Evolutionary conservation across 805 yeast genomes (phyloP).

Genomic region (Myxozyma geophila): DNA sequence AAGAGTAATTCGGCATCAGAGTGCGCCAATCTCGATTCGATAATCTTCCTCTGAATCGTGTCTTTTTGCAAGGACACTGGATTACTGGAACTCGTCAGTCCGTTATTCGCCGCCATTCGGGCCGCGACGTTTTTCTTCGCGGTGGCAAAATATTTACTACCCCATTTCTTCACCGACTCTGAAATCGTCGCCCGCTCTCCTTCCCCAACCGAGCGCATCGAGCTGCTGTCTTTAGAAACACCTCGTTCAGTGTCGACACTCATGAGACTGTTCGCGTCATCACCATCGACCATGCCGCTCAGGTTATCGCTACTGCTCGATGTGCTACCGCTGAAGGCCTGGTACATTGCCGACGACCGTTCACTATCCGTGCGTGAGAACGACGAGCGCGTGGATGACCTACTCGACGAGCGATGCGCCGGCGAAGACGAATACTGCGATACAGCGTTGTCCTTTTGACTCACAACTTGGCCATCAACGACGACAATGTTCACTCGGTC

Average conservation of each 20-base stretch:
- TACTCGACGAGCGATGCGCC: constrained; percentile 23
- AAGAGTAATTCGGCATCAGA: constrained; percentile 23
- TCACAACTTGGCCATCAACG: constrained; percentile 31
- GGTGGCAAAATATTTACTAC: constrained; percentile 30
- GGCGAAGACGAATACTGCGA: constrained; percentile 26
- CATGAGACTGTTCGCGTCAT: constrained; percentile 15
- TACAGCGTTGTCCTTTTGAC: constrained; percentile 15
- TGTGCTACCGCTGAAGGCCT: not conserved
- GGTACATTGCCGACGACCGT: not conserved
- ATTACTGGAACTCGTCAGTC: constrained; percentile 22
- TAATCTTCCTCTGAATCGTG: constrained; percentile 29
- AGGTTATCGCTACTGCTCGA: constrained; percentile 9
- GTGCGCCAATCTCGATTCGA: constrained; percentile 24
- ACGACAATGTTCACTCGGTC: constrained; percentile 33
- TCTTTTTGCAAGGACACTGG: constrained; percentile 19
- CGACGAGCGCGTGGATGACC: constrained; percentile 29
- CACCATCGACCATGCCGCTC: not conserved
- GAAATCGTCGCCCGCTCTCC: constrained; percentile 26
- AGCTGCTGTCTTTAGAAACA: constrained; percentile 3
- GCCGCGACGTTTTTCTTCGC: constrained; percentile 31
- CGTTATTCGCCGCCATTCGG: constrained; percentile 12
- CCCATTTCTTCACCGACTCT: constrained; percentile 34
- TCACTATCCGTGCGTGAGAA: constrained; percentile 8
- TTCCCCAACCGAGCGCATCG: constrained; percentile 8
- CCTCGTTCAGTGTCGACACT: constrained; percentile 23